Evolutionary conservation across 106 monocot genomes (phyloP), one percentile per base, ranked within the genome.

Genomic region (Cymbidium sinense): DNA sequence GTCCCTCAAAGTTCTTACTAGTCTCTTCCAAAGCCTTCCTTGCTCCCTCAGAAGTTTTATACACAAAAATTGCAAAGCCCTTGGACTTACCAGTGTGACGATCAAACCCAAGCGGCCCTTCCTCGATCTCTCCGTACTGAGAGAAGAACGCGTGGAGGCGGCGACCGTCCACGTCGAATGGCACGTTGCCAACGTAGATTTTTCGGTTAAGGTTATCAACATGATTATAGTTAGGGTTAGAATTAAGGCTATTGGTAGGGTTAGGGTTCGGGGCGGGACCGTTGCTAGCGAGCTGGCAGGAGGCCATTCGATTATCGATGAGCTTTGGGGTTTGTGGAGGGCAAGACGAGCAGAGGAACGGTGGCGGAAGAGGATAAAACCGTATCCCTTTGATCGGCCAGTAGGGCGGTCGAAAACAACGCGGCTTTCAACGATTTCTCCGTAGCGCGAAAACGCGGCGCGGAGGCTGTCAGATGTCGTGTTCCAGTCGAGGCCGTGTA

Each of bases 111-210:
- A 86, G 18, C 52, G 82, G 82, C 5, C 79, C 82, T 31, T 86
- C 82, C 47, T 82, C 86, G 51, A 86, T 82, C 70, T 86, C 86
- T 7, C 86, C 86, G 34, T 70, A 86, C 70, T 70, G 52, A 2
- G 82, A 62, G 30, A 86, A 86, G 72, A 76, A 79, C 19, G 73
- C 52, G 20, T 41, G 55, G 33, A 86, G 44, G 43, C 74, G 50
- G 37, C 61, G 64, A 0, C 33, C 23, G 39, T 75, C 50, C 0
- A 82, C 8, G 27, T 82, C 72, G 8, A 52, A 29, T 0, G 17
- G 61, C n/a, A 86, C 74, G 21, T 79, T 82, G 17, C 67, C 39
- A 18, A 86, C 80, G 43, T 74, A 83, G 19, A 87, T 64, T 74
- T 87, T 87, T 10, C 79, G 70, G 12, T 6, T 19, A 25, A 70